Evolutionary conservation across 768 basidiomycete species (phyloP).

Genomic region (Hericium coralloides): DNA sequence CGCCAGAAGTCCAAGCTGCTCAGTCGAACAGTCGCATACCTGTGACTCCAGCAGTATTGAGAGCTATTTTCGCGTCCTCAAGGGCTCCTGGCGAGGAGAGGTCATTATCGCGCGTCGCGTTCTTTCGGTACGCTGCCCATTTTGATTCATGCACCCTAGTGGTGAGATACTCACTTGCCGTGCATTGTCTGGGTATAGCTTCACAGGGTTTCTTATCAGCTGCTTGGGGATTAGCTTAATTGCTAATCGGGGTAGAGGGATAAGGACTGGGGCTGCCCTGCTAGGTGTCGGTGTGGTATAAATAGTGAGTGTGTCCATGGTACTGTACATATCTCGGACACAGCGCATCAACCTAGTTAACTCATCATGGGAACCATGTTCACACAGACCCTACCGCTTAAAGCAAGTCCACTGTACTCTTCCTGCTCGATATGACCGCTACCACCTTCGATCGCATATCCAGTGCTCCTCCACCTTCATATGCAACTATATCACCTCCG

Average conservation of each 20-base stretch:
- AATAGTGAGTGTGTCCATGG: background rate
- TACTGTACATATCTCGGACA: too few relatives aligned
- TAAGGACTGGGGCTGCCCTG: constrained; percentile 56
- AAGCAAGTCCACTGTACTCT: constrained; percentile 5
- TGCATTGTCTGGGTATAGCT: constrained; percentile 32
- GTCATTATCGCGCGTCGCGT: constrained; percentile 75
- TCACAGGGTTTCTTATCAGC: constrained; percentile 75
- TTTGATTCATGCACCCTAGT: background rate
- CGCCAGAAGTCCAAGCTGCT: background rate
- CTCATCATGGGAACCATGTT: too few relatives aligned
- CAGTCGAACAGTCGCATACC: constrained; percentile 53
- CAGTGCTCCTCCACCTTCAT: constrained; percentile 24
- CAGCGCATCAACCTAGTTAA: too few relatives aligned
- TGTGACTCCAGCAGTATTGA: constrained; percentile 72
- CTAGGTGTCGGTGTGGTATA: constrained; percentile 46
- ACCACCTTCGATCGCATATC: constrained; percentile 27
- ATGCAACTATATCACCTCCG: constrained; percentile 23
- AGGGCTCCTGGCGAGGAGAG: constrained; percentile 75
- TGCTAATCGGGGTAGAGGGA: constrained; percentile 61
- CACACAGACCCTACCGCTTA: background rate
- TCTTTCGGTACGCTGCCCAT: constrained; percentile 55
- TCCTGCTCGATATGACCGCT: constrained; percentile 23
- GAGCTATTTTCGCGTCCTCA: constrained; percentile 83
- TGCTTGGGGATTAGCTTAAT: constrained; percentile 72
- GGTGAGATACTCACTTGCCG: background rate